Evolutionary conservation across 805 yeast genomes (phyloP).

Genomic region (Blastobotrys muscicola): DNA sequence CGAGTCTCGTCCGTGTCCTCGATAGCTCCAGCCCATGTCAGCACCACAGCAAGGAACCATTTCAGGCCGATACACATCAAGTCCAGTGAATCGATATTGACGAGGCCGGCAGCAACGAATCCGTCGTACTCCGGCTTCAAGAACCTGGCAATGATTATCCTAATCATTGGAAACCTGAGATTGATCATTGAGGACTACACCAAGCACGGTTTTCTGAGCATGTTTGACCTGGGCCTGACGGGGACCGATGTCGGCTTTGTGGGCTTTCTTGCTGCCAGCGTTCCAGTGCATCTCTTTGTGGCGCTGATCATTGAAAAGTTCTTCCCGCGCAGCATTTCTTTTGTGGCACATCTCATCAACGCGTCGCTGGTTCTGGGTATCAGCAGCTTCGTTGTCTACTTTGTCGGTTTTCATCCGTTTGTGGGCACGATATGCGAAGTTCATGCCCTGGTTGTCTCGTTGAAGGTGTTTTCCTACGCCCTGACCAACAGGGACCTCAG

Average conservation of each 20-base stretch:
- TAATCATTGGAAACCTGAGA: constrained; percentile 32
- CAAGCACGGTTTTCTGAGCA: constrained; percentile 29
- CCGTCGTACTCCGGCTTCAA: constrained; percentile 31
- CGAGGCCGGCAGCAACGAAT: constrained; percentile 4
- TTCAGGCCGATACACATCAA: constrained; percentile 11
- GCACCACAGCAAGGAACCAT: constrained; percentile 1
- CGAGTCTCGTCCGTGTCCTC: no score
- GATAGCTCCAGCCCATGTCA: not conserved
- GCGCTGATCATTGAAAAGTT: constrained; percentile 30
- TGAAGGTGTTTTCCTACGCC: constrained; percentile 36
- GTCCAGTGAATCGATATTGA: constrained; percentile 9
- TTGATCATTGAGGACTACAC: constrained; percentile 30
- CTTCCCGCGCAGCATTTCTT: constrained; percentile 18
- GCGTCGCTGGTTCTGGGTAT: constrained; percentile 22
- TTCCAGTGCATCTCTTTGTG: constrained; percentile 29
- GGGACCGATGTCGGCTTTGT: constrained; percentile 24
- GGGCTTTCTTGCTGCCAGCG: constrained; percentile 20
- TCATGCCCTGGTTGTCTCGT: constrained; percentile 32
- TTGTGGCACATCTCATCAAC: constrained; percentile 24
- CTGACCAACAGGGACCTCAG: constrained; percentile 38
- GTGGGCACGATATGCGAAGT: constrained; percentile 36
- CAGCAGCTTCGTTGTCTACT: constrained; percentile 27
- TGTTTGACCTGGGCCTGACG: constrained; percentile 25
- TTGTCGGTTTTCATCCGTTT: constrained; percentile 30
- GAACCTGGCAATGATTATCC: constrained; percentile 31